These are phyloP conservation scores for Erythrophleum ivorense DNA, from an alignment of 331 rosid species.

Conservation along the genomic window DNA sequence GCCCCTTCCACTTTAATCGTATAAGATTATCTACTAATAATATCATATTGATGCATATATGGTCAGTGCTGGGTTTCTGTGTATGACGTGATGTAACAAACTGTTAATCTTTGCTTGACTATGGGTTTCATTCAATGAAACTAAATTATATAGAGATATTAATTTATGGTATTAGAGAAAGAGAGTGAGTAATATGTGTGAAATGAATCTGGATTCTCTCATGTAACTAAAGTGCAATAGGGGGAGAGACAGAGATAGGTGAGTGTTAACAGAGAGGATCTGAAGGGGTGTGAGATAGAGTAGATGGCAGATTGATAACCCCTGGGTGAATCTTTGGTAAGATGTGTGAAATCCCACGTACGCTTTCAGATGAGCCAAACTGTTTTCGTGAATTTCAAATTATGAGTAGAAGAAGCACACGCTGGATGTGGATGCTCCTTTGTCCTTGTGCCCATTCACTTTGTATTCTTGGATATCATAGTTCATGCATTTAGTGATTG, in stretches of 20 bases:
- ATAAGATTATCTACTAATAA: neutral
- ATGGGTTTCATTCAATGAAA: neutral
- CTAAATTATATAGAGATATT: neutral
- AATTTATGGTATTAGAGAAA: neutral
- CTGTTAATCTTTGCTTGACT: neutral
- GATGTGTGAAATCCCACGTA: neutral
- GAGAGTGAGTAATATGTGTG: neutral
- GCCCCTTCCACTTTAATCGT: neutral
- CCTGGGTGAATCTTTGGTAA: neutral
- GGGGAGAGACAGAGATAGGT: neutral
- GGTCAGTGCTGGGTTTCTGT: neutral
- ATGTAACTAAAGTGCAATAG: neutral
- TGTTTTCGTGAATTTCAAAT: neutral
- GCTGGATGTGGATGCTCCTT: neutral
- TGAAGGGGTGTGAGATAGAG: neutral
- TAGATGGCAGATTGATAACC: neutral
- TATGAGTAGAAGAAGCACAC: neutral
- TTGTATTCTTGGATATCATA: neutral
- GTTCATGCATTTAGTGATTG: neutral
- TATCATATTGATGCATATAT: neutral
- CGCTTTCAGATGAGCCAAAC: neutral
- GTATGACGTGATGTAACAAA: neutral
- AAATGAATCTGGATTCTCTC: neutral
- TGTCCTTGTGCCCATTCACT: neutral
- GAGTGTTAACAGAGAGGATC: too few species aligned